Conservation (phyloP, 139 green algal species). For the Tetratostichococcus sp. region DNA sequence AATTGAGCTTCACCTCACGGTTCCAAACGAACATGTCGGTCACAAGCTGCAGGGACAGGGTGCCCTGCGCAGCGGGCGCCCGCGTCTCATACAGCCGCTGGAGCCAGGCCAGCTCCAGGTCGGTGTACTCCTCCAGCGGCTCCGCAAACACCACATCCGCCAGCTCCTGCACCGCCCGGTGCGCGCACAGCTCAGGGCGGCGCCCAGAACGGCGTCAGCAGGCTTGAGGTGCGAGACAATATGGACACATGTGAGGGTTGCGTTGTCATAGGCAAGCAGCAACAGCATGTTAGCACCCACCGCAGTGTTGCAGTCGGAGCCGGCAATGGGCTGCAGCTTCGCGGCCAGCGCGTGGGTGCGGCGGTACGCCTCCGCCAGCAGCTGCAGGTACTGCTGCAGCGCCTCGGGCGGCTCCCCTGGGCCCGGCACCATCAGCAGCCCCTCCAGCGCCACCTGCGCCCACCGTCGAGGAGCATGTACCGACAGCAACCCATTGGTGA, state of each 20-base stretch:
- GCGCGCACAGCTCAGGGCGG: too few species aligned
- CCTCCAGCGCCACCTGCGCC: slow-evolving; percentile 39
- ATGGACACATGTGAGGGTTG: too few species aligned
- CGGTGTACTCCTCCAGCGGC: slow-evolving; percentile 34
- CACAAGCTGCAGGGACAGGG: slow-evolving; percentile 32
- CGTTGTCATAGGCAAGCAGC: background rate
- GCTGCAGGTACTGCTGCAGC: slow-evolving; percentile 39
- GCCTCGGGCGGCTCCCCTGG: background rate
- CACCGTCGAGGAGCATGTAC: slow-evolving; percentile 13
- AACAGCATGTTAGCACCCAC: background rate
- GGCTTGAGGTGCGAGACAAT: too few species aligned
- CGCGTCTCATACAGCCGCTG: slow-evolving; percentile 15
- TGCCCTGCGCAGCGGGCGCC: background rate
- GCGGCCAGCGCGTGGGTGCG: slow-evolving; percentile 34
- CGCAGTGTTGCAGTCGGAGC: background rate
- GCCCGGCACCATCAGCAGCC: slow-evolving; percentile 29
- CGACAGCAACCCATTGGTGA: too few species aligned
- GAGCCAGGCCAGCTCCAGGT: slow-evolving; percentile 59
- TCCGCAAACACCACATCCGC: slow-evolving; percentile 39
- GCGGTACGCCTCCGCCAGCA: slow-evolving; percentile 49
- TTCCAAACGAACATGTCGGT: slow-evolving; percentile 36
- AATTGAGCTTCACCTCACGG: slow-evolving; percentile 26
- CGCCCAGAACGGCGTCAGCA: too few species aligned
- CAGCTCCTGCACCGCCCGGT: slow-evolving; percentile 25
- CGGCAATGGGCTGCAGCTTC: slow-evolving; percentile 21